Evolutionary conservation across 179 eudicot genomes (phyloP).

Genomic region (Corrigiola litoralis): DNA sequence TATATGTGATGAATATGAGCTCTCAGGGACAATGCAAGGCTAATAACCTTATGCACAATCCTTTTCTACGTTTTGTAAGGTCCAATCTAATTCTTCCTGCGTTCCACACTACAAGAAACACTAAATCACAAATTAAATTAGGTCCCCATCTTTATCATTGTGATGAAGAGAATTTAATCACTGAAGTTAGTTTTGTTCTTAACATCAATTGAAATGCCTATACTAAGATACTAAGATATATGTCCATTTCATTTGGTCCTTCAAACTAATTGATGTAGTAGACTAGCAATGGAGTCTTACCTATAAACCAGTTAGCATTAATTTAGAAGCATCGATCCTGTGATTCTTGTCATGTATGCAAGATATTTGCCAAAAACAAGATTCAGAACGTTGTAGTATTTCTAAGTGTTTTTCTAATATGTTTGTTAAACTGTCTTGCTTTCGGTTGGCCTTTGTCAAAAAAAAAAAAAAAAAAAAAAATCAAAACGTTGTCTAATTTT

Average conservation of each 20-base stretch:
- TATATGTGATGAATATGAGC: too few relatives aligned
- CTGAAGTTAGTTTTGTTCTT: not conserved
- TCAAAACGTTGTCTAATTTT: too few relatives aligned
- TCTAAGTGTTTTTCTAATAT: not conserved
- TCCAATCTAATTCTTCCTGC: too few relatives aligned
- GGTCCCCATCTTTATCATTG: too few relatives aligned
- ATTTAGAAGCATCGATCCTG: not conserved
- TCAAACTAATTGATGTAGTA: slow-evolving; percentile 7
- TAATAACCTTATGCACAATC: too few relatives aligned
- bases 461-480: too few relatives aligned
- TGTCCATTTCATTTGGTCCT: slow-evolving; percentile 14
- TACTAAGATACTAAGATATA: slow-evolving; percentile 1
- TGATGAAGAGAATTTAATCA: not conserved
- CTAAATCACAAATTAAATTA: too few relatives aligned
- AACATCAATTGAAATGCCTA: not conserved
- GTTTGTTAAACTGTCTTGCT: not conserved
- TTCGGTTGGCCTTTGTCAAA: not conserved
- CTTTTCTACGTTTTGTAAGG: too few relatives aligned
- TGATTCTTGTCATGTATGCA: too few relatives aligned
- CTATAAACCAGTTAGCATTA: not conserved
- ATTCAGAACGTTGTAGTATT: not conserved
- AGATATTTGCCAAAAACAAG: not conserved
- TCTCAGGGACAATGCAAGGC: too few relatives aligned
- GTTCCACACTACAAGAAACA: too few relatives aligned
- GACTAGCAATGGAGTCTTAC: slow-evolving; percentile 24